Percentiles rank a stretch among this genome's conserved stretches.
Evolutionary conservation across 1,284 basidiomycete species (phyloP).

Genomic region (Afroboletus lepidellus): DNA sequence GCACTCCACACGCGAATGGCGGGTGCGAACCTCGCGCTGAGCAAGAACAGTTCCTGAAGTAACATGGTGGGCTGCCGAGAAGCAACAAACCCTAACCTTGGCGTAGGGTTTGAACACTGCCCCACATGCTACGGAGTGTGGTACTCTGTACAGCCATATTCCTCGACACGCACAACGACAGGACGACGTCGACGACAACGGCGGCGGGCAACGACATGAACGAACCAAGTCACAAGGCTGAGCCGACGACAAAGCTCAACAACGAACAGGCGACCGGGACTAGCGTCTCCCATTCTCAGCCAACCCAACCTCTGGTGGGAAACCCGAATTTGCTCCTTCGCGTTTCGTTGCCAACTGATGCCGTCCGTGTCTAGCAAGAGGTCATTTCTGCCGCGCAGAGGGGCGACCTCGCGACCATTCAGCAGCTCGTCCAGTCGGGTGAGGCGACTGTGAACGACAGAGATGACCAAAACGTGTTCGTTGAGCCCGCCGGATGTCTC

Average conservation of each 20-base stretch:
- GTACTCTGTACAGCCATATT: slow-evolving; percentile 13
- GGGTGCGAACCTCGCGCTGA: slow-evolving; percentile 25
- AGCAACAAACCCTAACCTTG: slow-evolving; percentile 31
- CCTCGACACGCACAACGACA: neutral
- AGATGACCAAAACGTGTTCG: slow-evolving; percentile 81
- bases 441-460: slow-evolving; percentile 74
- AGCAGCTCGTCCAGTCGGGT: slow-evolving; percentile 71
- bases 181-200: slow-evolving; percentile 15
- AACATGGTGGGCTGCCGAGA: slow-evolving; percentile 19
- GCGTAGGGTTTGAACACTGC: slow-evolving; percentile 24
- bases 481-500: slow-evolving; percentile 4
- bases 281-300: slow-evolving; percentile 26
- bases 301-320: slow-evolving; percentile 24
- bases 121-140: slow-evolving; percentile 11
- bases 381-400: slow-evolving; percentile 88
- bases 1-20: neutral
- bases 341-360: slow-evolving; percentile 7
- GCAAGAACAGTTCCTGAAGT: slow-evolving; percentile 8
- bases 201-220: slow-evolving; percentile 30
- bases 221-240: slow-evolving; percentile 29
- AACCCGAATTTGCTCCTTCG: neutral
- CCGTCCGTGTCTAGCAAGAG: slow-evolving; percentile 36
- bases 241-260: slow-evolving; percentile 33
- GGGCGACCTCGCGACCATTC: slow-evolving; percentile 74
- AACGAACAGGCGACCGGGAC: slow-evolving; percentile 33